These are phyloP conservation scores for Cutaneotrichosporon spelunceum DNA, from an alignment of 1,284 basidiomycete genomes.

Conservation along the genomic window DNA sequence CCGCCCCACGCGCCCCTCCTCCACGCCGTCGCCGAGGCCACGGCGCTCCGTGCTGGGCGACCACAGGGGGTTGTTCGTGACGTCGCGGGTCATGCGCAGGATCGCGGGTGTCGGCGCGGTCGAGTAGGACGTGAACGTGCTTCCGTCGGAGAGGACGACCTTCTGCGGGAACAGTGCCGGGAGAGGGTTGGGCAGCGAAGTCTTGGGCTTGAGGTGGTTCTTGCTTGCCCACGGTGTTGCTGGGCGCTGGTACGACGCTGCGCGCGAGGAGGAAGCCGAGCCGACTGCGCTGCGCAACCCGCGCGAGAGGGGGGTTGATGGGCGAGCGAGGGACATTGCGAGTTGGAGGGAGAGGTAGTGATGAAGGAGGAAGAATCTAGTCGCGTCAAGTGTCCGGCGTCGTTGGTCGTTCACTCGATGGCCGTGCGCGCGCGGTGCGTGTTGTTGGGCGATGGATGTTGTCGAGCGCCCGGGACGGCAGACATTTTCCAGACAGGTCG, in stretches of 20 bases:
- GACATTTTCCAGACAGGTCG: slow-evolving; percentile 5
- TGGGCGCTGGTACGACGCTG: slow-evolving; percentile 21
- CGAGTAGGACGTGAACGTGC: slow-evolving; percentile 76
- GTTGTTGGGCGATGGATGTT: background rate
- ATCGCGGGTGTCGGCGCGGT: slow-evolving; percentile 71
- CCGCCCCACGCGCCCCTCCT: slow-evolving; percentile 70
- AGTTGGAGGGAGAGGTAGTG: background rate
- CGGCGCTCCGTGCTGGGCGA: slow-evolving; percentile 53
- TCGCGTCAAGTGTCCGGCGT: background rate
- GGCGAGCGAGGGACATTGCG: slow-evolving; percentile 17
- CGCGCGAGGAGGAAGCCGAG: slow-evolving; percentile 28
- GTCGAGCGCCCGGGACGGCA: background rate
- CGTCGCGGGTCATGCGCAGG: slow-evolving; percentile 72
- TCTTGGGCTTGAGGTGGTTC: slow-evolving; percentile 48
- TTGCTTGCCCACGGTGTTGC: slow-evolving; percentile 36
- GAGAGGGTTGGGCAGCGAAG: slow-evolving; percentile 69
- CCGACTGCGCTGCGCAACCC: slow-evolving; percentile 18
- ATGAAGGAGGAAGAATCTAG: background rate
- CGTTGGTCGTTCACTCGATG: background rate
- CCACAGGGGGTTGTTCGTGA: slow-evolving; percentile 80
- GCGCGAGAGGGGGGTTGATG: slow-evolving; percentile 13
- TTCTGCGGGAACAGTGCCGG: slow-evolving; percentile 78
- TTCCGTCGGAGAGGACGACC: slow-evolving; percentile 79
- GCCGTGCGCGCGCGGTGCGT: background rate
- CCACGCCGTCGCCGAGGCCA: slow-evolving; percentile 62